Evolutionary conservation across 257 asterid species (phyloP).

Genomic region (Vinca minor): DNA sequence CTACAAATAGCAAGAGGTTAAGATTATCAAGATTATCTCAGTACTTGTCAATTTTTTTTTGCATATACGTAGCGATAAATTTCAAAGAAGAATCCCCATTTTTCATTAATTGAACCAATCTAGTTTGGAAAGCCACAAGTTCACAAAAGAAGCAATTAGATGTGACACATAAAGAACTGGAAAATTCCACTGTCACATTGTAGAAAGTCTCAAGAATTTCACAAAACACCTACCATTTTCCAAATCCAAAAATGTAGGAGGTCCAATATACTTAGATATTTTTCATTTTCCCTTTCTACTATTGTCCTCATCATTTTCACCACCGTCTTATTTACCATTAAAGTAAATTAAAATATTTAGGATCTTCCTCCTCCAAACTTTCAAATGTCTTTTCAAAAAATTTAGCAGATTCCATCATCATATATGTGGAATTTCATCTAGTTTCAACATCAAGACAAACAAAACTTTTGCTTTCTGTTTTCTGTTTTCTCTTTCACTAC

Average conservation of each 20-base stretch:
- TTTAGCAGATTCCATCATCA: constrained; percentile 1
- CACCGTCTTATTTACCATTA: not conserved
- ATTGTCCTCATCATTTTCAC: not conserved
- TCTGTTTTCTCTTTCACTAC: too few species aligned
- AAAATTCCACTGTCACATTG: not conserved
- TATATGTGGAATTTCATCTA: too few species aligned
- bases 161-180: not conserved
- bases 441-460: too few species aligned
- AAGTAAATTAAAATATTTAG: not conserved
- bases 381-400: constrained; percentile 8
- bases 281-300: not conserved
- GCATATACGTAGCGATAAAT: not conserved
- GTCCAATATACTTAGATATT: too few species aligned
- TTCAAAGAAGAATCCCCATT: too few species aligned
- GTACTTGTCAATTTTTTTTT: constrained; percentile 4
- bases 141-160: not conserved
- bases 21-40: not conserved
- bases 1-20: constrained; percentile 7
- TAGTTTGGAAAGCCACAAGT: not conserved
- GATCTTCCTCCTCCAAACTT: not conserved
- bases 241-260: too few species aligned
- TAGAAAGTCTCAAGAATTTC: constrained; percentile 9
- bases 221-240: too few species aligned
- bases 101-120: not conserved
- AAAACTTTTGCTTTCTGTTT: too few species aligned